Base-by-base conservation (phyloP, 768 basidiomycete species). In the Fibroporia radiculosa region DNA sequence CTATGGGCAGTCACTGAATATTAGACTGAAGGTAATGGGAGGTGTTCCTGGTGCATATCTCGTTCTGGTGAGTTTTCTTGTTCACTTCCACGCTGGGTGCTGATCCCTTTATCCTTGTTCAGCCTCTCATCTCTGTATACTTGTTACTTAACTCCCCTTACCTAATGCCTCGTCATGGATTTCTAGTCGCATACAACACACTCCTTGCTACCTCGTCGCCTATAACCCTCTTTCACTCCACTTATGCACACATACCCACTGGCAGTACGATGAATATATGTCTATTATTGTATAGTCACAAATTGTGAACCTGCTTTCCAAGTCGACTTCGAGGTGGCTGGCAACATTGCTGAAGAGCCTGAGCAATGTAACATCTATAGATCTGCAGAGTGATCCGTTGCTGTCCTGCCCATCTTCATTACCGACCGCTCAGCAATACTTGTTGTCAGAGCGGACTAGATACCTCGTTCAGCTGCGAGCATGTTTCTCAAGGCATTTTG, bases 261-360 rank as follows among this genome's bases (percentile, higher is more conserved):
- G n/a, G 45, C 43, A 49, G 46, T 19, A 52, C 46, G 43, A 33
- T 31, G 35, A 36, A 44, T 47, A 52, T 45, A 42, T 40, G 43
- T 49, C 44, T 18, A 36, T 19, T 38, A 52, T 29, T 44, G 44
- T 52, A 52, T 73, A n/a, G n/a, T n/a, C n/a, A n/a, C n/a, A n/a
- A n/a, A n/a, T n/a, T n/a, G n/a, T n/a, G n/a, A n/a, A n/a, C n/a
- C n/a, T n/a, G n/a, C n/a, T n/a, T n/a, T n/a, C n/a, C n/a, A n/a
- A n/a, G n/a, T n/a, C n/a, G n/a, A n/a, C n/a, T n/a, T n/a, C n/a
- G n/a, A n/a, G n/a, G n/a, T n/a, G n/a, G n/a, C n/a, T n/a, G n/a
- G n/a, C n/a, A n/a, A n/a, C n/a, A n/a, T n/a, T n/a, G n/a, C n/a
- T n/a, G n/a, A n/a, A n/a, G n/a, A n/a, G n/a, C n/a, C n/a, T n/a